Base-by-base conservation (phyloP, 257 asterid species). In the Euphrasia confusa region DNA sequence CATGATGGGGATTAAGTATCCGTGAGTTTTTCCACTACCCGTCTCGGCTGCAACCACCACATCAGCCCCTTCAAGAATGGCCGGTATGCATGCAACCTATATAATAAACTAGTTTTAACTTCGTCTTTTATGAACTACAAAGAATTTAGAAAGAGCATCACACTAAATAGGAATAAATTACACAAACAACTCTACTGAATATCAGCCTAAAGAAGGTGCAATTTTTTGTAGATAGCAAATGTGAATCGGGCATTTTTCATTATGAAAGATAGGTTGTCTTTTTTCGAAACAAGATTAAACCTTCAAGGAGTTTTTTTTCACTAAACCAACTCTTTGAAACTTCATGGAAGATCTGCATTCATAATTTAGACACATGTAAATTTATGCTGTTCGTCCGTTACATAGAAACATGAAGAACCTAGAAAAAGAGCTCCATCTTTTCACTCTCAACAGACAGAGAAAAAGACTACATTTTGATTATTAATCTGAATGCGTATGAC, bases 31-130 rank as follows among this genome's bases (percentile, higher is more conserved):
- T 14, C 99, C 97, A 69, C 96, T 89, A 55, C 99, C 97, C 3
- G 97, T 93, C 85, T 89, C 99, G 42, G 99, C 97, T 56, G 97
- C 97, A 77, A 93, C 82, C 66, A 93, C 91, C 52, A 83, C 93
- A 69, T 93, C 97, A 59, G 73, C 83, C 58, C 96, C 97, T 42
- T 89, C 74, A 71, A 89, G 86, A 76, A 93, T 83, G 75, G 78
- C 54, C 1, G 95, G 97, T 67, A 89, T 81, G 74, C 90, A 87
- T 35, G 93, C 81, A 10, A 96, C 95, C 96, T 89, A 79, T 32
- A 80, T 73, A 65, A 21, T 21, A 21, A 21, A 21, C 24, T 21
- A 33, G 39, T 33, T 33, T 33, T 7, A 33, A 30, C 33, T 30
- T 30, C 39, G 6, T 33, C 39, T 33, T 33, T 33, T 33, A 1